These are phyloP conservation scores for Hypoxylon subgilvum DNA, from an alignment of 495 filamentous ascomycete species.

Conservation along the genomic window DNA sequence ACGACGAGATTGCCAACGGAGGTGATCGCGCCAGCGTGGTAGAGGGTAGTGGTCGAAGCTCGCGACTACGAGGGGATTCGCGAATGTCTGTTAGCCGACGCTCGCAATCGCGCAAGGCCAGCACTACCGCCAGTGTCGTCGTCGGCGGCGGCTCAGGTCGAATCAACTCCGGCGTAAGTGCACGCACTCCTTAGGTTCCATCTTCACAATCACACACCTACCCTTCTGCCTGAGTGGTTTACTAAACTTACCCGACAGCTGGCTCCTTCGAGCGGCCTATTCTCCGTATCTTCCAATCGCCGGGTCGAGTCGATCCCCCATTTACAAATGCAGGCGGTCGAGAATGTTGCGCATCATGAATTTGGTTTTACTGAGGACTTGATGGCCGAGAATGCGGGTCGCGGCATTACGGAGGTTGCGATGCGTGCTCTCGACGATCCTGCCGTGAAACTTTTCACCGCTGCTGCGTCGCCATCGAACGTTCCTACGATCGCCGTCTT, in stretches of 20 bases:
- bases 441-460: slow-evolving; percentile 57
- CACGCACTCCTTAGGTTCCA: slow-evolving; percentile 8
- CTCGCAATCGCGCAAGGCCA: slow-evolving; percentile 69
- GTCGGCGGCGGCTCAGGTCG: slow-evolving; percentile 46
- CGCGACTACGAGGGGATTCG: slow-evolving; percentile 55
- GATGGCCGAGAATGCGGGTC: slow-evolving; percentile 87
- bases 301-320: slow-evolving; percentile 82
- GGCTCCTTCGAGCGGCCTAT: slow-evolving; percentile 43
- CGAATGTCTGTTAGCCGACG: slow-evolving; percentile 50
- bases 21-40: slow-evolving; percentile 55
- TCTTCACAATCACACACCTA: too few relatives aligned
- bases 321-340: slow-evolving; percentile 85
- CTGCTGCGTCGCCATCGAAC: slow-evolving; percentile 46
- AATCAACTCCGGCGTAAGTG: slow-evolving; percentile 55
- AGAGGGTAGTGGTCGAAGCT: slow-evolving; percentile 59
- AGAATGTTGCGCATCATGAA: slow-evolving; percentile 83
- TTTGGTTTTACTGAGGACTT: slow-evolving; percentile 86
- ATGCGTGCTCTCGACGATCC: slow-evolving; percentile 66
- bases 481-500: slow-evolving; percentile 74
- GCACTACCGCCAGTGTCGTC: slow-evolving; percentile 49
- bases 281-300: slow-evolving; percentile 66
- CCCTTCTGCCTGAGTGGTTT: neutral
- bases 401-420: slow-evolving; percentile 83
- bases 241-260: neutral
- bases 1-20: slow-evolving; percentile 59